Evolutionary conservation across 805 yeast genomes (phyloP).

Genomic region (Pichia eremophila): DNA sequence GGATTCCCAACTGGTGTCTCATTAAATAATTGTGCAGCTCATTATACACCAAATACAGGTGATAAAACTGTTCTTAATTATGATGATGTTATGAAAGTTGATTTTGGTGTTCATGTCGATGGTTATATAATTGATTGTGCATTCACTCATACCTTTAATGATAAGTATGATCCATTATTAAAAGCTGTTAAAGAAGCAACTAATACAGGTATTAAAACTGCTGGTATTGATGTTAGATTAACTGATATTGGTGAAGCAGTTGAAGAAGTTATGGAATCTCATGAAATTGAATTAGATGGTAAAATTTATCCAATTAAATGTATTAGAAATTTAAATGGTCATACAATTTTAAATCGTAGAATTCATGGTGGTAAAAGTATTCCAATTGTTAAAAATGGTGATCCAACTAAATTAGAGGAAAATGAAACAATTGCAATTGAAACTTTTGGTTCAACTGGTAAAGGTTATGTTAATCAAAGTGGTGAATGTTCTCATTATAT

Average conservation of each 20-base stretch:
- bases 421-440: constrained; percentile 97
- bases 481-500: constrained; percentile 97
- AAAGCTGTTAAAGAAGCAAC: constrained; percentile 90
- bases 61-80: constrained; percentile 72
- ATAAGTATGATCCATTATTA: constrained; percentile 69
- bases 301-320: constrained; percentile 77
- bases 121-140: constrained; percentile 95
- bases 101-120: constrained; percentile 92
- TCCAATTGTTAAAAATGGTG: constrained; percentile 91
- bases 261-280: constrained; percentile 95
- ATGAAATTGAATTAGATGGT: constrained; percentile 87
- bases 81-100: constrained; percentile 94
- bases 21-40: constrained; percentile 91
- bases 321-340: constrained; percentile 90
- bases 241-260: constrained; percentile 94
- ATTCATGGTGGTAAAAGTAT: constrained; percentile 96
- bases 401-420: constrained; percentile 96
- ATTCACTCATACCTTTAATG: constrained; percentile 82
- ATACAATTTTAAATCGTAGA: constrained; percentile 71
- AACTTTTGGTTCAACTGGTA: constrained; percentile 95
- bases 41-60: constrained; percentile 93
- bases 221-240: constrained; percentile 92
- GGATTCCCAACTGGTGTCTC: constrained; percentile 99
- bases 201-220: constrained; percentile 81
- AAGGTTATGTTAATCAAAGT: constrained; percentile 73